phyloP scores from a whole-genome alignment of 1,284 basidiomycete genomes.

The Tilletia indica region DNA sequence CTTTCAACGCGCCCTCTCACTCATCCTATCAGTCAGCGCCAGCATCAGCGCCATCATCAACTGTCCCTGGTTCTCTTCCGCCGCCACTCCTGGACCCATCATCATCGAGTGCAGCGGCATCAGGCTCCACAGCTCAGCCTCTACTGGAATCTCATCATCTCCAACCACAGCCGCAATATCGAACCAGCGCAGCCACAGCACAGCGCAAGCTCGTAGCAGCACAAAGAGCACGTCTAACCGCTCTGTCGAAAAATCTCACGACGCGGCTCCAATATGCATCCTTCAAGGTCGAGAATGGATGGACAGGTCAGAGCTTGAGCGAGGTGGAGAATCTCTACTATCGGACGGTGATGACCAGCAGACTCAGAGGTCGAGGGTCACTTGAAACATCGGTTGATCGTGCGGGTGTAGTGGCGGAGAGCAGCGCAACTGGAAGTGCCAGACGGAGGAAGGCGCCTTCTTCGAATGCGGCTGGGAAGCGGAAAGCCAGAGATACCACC shows the following conservation, averaged over 20 bases:
- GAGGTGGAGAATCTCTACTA: constrained; percentile 54
- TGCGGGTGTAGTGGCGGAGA: neutral
- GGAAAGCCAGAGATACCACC: constrained; percentile 4
- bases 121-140: neutral
- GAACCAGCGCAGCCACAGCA: constrained; percentile 14
- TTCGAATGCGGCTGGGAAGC: neutral
- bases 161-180: constrained; percentile 4
- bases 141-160: neutral
- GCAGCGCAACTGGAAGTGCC: neutral
- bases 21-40: neutral
- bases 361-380: neutral
- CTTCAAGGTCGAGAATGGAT: constrained; percentile 53
- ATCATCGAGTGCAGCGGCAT: neutral
- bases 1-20: constrained; percentile 8
- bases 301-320: constrained; percentile 50
- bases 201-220: constrained; percentile 16
- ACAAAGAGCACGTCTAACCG: constrained; percentile 5
- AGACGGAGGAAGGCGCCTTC: neutral
- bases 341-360: constrained; percentile 18
- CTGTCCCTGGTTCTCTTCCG: neutral
- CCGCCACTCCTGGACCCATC: neutral
- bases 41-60: neutral
- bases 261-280: constrained; percentile 48
- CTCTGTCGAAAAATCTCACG: constrained; percentile 38
- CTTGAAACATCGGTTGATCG: neutral